Conservation (phyloP, 768 basidiomycete species). For the Fistulinella prunicolor region DNA sequence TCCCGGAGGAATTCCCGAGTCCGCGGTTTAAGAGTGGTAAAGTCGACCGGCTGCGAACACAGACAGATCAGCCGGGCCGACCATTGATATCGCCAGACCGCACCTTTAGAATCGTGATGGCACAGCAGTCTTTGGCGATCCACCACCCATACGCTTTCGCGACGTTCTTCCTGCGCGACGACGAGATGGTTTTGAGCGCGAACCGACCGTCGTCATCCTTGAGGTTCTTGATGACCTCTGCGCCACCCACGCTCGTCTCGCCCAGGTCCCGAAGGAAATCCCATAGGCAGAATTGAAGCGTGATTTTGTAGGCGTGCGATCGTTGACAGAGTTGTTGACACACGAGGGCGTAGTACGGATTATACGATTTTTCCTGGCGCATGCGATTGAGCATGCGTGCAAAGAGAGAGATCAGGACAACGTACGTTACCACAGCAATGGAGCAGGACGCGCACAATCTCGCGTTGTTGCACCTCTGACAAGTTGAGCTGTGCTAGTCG, state of each 20-base stretch:
- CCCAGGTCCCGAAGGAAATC: conserved; percentile 93
- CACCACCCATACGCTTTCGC: conserved; percentile 92
- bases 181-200: conserved; percentile 53
- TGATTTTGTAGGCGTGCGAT: conserved; percentile 86
- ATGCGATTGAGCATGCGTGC: not conserved
- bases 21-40: conserved; percentile 64
- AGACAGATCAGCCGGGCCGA: not conserved
- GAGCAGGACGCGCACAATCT: conserved; percentile 87
- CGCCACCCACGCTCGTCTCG: conserved; percentile 77
- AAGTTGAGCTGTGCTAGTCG: conserved; percentile 80
- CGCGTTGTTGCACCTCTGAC: conserved; percentile 88
- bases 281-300: conserved; percentile 94
- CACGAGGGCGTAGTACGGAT: conserved; percentile 93
- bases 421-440: conserved; percentile 90
- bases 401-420: not conserved
- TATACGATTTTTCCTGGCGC: conserved; percentile 79
- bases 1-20: conserved; percentile 66
- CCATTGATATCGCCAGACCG: not conserved
- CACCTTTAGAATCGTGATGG: conserved; percentile 83
- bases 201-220: conserved; percentile 41
- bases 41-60: conserved; percentile 79
- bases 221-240: conserved; percentile 65
- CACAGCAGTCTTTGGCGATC: conserved; percentile 79
- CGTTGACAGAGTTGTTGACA: conserved; percentile 74
- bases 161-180: conserved; percentile 61